Evolutionary conservation across 768 basidiomycete species (phyloP).

Genomic region (Leccinum disarticulatum): DNA sequence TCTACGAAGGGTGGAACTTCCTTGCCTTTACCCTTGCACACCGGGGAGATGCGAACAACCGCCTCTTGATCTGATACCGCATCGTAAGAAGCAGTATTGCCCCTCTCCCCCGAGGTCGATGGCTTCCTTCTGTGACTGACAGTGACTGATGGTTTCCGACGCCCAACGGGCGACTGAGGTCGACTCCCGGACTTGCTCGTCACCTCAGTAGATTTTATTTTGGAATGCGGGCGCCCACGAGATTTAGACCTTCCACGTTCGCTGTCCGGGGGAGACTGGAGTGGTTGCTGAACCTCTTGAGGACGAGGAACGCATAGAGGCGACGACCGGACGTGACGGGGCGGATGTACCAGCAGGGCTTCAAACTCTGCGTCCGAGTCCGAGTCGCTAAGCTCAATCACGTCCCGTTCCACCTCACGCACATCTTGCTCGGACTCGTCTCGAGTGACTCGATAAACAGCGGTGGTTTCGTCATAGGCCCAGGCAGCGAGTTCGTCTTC

Average conservation of each 20-base stretch:
- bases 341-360: conserved; percentile 25
- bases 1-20: conserved; percentile 4
- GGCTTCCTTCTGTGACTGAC: conserved; percentile 8
- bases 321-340: conserved; percentile 12
- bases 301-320: conserved; percentile 4
- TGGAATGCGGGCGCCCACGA: conserved; percentile 5
- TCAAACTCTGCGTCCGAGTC: conserved; percentile 34
- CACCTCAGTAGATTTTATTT: not conserved
- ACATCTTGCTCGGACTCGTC: conserved; percentile 19
- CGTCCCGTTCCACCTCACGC: conserved; percentile 18
- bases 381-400: conserved; percentile 26
- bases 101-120: conserved; percentile 1
- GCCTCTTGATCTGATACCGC: conserved; percentile 3
- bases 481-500: conserved; percentile 50
- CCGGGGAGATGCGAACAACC: not conserved
- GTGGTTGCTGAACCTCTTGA: conserved; percentile 9
- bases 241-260: conserved; percentile 16
- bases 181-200: conserved; percentile 5
- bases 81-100: not conserved
- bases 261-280: conserved; percentile 16
- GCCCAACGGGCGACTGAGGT: conserved; percentile 1
- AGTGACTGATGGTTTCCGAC: conserved; percentile 14
- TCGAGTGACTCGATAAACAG: conserved; percentile 32
- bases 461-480: conserved; percentile 43
- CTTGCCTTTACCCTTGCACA: conserved; percentile 22